Evolutionary conservation across 805 yeast species (phyloP), one percentile per base, ranked within the genome.

Genomic region (Kodamaea kakaduensis): DNA sequence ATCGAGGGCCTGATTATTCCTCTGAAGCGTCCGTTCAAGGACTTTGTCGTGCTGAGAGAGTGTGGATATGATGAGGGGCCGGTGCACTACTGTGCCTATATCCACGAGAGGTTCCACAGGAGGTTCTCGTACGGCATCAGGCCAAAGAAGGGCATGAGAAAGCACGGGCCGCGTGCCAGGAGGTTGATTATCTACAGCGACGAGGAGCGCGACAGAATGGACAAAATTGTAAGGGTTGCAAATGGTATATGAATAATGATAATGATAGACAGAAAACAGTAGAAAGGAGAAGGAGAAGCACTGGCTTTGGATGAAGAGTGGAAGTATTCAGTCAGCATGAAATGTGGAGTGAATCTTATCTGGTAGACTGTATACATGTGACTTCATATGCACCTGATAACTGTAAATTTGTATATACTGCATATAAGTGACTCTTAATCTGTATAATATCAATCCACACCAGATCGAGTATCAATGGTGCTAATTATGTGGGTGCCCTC

Each of bases 1-100:
- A 21, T 38, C n/a, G 34, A 29, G 22, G 43, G 43, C 6, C 37
- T 40, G 24, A 37, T 40, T 9, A 28, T 39, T 12, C 46, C 46
- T 8, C 37, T 41, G 10, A 16, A 12, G 18, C 35, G 39, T 15
- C 46, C 46, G 20, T 42, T 30, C 30, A 36, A 36, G 28, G 42
- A 38, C 34, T 36, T 36, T 36, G 38, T 36, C 15, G 25, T 19
- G 14, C 32, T 17, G 28, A 10, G 7, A 14, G 27, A 20, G 22
- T 24, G 32, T 9, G 25, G 32, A 18, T 25, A 28, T 10, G 20
- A 21, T 13, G 17, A 5, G 10, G 34, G 22, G 17, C 25, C 14
- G 6, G 10, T 17, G 14, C 31, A 30, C 25, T 30, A 36, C 31
- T 36, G 38, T n/a, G 34, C 38, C n/a, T 36, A 30, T 25, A 31